These are phyloP conservation scores for Scenedesmus sp. DNA, from an alignment of 163 green algal genomes.

Conservation along the genomic window DNA sequence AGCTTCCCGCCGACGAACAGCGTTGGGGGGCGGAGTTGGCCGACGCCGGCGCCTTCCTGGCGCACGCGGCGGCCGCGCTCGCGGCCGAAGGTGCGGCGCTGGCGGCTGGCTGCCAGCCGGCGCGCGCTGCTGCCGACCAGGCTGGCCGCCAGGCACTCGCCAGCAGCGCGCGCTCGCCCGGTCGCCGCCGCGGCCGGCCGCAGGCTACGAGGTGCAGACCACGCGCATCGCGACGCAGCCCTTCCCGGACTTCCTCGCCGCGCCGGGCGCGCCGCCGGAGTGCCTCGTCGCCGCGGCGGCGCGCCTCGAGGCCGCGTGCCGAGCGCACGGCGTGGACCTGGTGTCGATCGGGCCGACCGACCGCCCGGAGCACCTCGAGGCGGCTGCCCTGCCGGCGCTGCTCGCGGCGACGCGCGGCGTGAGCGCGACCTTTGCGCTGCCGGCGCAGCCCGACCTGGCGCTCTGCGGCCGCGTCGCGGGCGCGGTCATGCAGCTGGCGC, in stretches of 20 bases:
- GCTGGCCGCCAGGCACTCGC: too few species aligned
- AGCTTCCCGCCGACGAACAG: background rate
- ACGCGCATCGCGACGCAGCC: conserved; percentile 49
- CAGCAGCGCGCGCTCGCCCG: too few species aligned
- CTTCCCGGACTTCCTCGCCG: conserved; percentile 26
- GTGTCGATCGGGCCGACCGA: conserved; percentile 24
- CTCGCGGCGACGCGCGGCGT: background rate
- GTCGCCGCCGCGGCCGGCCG: too few species aligned
- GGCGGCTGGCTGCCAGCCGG: too few species aligned
- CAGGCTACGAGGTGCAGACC: conserved; percentile 63
- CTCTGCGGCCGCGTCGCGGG: conserved; percentile 5
- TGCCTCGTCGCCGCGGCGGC: background rate
- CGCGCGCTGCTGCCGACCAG: too few species aligned
- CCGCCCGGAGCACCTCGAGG: conserved; percentile 4
- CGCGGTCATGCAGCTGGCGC: conserved; percentile 14
- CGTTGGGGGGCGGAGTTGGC: conserved; percentile 20
- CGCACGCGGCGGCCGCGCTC: too few species aligned
- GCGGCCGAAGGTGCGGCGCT: too few species aligned
- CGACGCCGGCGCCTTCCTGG: conserved; percentile 38
- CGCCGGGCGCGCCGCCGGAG: too few species aligned
- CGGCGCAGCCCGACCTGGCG: background rate
- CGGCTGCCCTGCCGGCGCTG: conserved; percentile 9
- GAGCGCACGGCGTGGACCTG: conserved; percentile 5
- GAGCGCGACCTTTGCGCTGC: conserved; percentile 35
- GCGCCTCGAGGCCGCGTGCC: background rate